phyloP scores from a whole-genome alignment of 306 rosid species.

The Albizia julibrissin region DNA sequence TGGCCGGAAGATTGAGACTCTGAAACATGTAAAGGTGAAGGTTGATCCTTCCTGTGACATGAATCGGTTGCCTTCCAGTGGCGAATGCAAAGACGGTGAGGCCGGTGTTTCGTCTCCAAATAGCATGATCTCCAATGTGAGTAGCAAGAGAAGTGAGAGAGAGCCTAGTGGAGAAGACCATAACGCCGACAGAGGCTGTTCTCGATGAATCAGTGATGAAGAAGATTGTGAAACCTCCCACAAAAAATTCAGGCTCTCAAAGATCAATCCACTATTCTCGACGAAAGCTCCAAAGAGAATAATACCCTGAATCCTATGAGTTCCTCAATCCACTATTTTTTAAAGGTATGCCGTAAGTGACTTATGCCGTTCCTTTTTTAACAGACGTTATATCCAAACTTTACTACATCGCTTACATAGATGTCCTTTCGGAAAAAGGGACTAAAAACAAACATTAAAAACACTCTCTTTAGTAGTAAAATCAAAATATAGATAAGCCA shows the following conservation, averaged over 20 bases:
- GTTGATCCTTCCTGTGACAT: slow-evolving; percentile 66
- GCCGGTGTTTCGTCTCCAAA: slow-evolving; percentile 82
- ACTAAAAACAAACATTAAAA: too few species aligned
- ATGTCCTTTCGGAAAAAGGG: too few species aligned
- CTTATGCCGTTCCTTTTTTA: too few species aligned
- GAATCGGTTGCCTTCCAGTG: slow-evolving; percentile 67
- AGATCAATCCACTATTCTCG: slow-evolving; percentile 86
- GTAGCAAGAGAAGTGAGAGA: slow-evolving; percentile 89
- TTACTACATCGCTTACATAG: too few species aligned
- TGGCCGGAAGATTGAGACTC: slow-evolving; percentile 63
- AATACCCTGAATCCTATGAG: slow-evolving; percentile 96
- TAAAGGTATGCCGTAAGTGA: too few species aligned
- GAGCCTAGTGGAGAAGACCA: slow-evolving; percentile 64
- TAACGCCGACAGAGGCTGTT: slow-evolving; percentile 66
- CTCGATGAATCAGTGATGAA: slow-evolving; percentile 81
- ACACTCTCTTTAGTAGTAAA: too few species aligned
- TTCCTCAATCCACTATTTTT: too few species aligned
- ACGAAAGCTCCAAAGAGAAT: slow-evolving; percentile 95
- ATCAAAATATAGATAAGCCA: too few species aligned
- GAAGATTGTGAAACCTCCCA: slow-evolving; percentile 84
- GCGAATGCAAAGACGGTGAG: slow-evolving; percentile 81
- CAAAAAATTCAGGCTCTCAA: slow-evolving; percentile 89
- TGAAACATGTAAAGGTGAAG: slow-evolving; percentile 48
- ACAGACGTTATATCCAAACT: too few species aligned
- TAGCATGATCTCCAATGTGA: slow-evolving; percentile 88